Percentiles rank a stretch among this genome's conserved stretches.
phyloP scores from a whole-genome alignment of 345 rosid genomes.

The Eucalyptus marginata region DNA sequence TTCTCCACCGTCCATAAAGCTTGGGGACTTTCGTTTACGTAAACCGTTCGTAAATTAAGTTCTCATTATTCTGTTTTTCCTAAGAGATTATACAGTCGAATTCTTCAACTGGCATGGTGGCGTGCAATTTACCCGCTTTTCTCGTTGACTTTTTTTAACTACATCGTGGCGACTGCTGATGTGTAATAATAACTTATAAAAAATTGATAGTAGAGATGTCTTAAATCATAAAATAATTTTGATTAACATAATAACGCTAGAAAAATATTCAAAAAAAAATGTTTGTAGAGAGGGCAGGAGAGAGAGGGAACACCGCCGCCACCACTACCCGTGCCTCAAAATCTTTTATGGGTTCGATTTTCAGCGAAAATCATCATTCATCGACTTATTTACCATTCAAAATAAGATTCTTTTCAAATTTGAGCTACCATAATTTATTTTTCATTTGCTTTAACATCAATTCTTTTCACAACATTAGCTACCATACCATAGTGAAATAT shows the following conservation, averaged over 20 bases:
- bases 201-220: not conserved
- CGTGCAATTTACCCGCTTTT: not conserved
- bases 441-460: not conserved
- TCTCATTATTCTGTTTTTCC: not conserved
- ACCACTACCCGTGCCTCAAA: not conserved
- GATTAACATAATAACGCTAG: not conserved
- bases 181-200: not conserved
- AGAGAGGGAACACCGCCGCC: not conserved
- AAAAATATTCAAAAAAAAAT: not conserved
- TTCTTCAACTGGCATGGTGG: not conserved
- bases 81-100: not conserved
- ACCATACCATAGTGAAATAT: not conserved
- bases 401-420: not conserved
- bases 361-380: not conserved
- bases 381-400: not conserved
- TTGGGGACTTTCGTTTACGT: not conserved
- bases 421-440: not conserved
- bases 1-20: not conserved
- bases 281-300: not conserved
- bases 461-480: not conserved
- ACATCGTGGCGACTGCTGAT: not conserved
- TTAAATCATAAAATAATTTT: not conserved
- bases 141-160: not conserved
- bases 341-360: not conserved
- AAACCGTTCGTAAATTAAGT: not conserved